phyloP scores from a whole-genome alignment of 495 filamentous ascomycete species.

The Recurvomyces mirabilis region DNA sequence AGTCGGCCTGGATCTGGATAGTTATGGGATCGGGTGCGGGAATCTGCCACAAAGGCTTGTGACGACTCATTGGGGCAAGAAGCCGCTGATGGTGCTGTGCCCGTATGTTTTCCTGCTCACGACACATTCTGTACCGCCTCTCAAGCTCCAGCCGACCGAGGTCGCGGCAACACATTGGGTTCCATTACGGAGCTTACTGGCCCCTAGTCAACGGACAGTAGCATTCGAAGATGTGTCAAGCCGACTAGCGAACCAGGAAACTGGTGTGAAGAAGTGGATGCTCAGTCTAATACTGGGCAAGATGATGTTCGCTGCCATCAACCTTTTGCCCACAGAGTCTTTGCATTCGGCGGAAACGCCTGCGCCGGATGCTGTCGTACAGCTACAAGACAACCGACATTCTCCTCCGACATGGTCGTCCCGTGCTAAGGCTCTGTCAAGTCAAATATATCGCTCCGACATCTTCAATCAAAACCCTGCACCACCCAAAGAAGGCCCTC shows the following conservation, averaged over 20 bases:
- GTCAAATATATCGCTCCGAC: constrained; percentile 9
- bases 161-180: constrained; percentile 72
- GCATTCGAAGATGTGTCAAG: constrained; percentile 57
- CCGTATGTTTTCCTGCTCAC: constrained; percentile 62
- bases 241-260: constrained; percentile 44
- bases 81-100: constrained; percentile 72
- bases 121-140: constrained; percentile 43
- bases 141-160: constrained; percentile 60
- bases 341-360: constrained; percentile 38
- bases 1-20: constrained; percentile 53
- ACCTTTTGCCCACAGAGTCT: constrained; percentile 51
- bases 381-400: constrained; percentile 13
- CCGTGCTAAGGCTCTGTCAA: background rate
- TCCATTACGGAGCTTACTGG: constrained; percentile 51
- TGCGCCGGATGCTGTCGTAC: constrained; percentile 2
- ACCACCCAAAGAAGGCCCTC: constrained; percentile 28
- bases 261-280: constrained; percentile 39
- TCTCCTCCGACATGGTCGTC: background rate
- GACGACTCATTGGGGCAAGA: constrained; percentile 59
- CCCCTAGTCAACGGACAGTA: constrained; percentile 49
- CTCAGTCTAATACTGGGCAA: constrained; percentile 48
- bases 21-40: constrained; percentile 47
- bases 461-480: constrained; percentile 13
- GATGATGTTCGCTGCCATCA: constrained; percentile 63
- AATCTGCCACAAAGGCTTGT: constrained; percentile 64